Percentiles rank a stretch among this genome's conserved stretches.
phyloP scores from a whole-genome alignment of 805 yeast species.

The Barnettozyma sp. region DNA sequence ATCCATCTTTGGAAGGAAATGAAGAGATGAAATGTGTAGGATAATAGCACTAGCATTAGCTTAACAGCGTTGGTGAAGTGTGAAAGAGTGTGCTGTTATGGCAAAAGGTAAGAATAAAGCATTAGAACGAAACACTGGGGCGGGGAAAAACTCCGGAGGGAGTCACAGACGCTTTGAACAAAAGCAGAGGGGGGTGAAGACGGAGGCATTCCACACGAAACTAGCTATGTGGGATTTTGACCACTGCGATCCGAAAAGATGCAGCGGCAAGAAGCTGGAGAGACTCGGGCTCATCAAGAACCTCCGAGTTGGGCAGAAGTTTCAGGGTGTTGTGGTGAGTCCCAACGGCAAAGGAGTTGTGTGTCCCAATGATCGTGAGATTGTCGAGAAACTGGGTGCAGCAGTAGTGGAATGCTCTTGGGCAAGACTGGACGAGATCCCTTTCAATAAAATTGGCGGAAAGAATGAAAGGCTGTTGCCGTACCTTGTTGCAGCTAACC shows the following conservation, averaged over 20 bases:
- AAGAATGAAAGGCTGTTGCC: slow-evolving; percentile 81
- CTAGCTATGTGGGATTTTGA: slow-evolving; percentile 99
- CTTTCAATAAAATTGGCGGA: slow-evolving; percentile 89
- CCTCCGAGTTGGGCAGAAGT: slow-evolving; percentile 87
- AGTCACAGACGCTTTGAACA: slow-evolving; percentile 42
- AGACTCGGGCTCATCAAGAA: slow-evolving; percentile 76
- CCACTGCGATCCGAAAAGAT: slow-evolving; percentile 96
- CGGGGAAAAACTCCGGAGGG: slow-evolving; percentile 53
- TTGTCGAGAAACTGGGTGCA: slow-evolving; percentile 79
- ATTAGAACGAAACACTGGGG: slow-evolving; percentile 33
- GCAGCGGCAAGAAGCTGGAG: slow-evolving; percentile 91
- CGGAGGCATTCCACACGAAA: slow-evolving; percentile 59
- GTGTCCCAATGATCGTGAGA: slow-evolving; percentile 75
- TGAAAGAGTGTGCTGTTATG: too few species aligned
- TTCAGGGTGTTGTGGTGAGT: slow-evolving; percentile 73
- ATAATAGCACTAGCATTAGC: too few species aligned
- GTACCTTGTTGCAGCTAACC: slow-evolving; percentile 91
- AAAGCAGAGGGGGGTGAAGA: slow-evolving; percentile 22
- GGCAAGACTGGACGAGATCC: slow-evolving; percentile 97
- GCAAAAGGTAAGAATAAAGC: slow-evolving; percentile 42
- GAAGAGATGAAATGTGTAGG: too few species aligned
- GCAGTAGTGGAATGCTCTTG: slow-evolving; percentile 98
- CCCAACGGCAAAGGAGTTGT: slow-evolving; percentile 90
- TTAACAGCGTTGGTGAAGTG: too few species aligned
- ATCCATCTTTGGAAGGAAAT: too few species aligned